These are phyloP conservation scores for Phytophthora chlamydospora DNA, from an alignment of 352 stramenopile species.

Conservation along the genomic window DNA sequence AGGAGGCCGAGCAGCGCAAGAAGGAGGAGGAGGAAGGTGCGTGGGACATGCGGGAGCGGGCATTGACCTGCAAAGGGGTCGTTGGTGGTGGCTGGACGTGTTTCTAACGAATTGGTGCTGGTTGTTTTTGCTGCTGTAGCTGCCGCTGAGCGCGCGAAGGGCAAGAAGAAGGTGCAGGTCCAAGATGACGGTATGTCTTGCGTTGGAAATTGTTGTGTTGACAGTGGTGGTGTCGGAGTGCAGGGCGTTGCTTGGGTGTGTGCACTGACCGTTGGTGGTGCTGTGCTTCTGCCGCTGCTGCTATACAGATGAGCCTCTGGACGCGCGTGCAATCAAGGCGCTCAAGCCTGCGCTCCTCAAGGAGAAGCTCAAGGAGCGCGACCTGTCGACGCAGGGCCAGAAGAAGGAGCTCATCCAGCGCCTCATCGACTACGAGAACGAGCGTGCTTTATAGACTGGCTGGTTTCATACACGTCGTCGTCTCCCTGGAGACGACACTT, in stretches of 20 bases:
- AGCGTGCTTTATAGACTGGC: slow-evolving; percentile 75
- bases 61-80: too few species aligned
- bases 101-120: slow-evolving; percentile 6
- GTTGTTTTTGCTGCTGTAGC: slow-evolving; percentile 30
- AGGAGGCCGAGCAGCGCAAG: slow-evolving; percentile 81
- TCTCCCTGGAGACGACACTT: slow-evolving; percentile 12
- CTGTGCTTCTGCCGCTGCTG: not conserved
- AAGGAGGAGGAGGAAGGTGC: slow-evolving; percentile 80
- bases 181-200: slow-evolving; percentile 66
- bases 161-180: slow-evolving; percentile 63
- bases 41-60: slow-evolving; percentile 16
- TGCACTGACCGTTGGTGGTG: slow-evolving; percentile 2
- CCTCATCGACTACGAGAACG: slow-evolving; percentile 89
- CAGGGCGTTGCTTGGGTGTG: not conserved
- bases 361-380: slow-evolving; percentile 88
- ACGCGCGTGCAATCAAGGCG: slow-evolving; percentile 84
- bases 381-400: slow-evolving; percentile 85
- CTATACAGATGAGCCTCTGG: slow-evolving; percentile 72
- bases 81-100: not conserved
- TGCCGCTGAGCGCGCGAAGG: slow-evolving; percentile 64
- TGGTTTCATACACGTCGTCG: slow-evolving; percentile 9
- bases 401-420: slow-evolving; percentile 91
- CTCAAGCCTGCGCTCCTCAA: slow-evolving; percentile 89
- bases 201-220: not conserved
- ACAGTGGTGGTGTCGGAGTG: too few species aligned